Conservation (phyloP, 495 filamentous ascomycete genomes). For the Penicillium daleae region DNA sequence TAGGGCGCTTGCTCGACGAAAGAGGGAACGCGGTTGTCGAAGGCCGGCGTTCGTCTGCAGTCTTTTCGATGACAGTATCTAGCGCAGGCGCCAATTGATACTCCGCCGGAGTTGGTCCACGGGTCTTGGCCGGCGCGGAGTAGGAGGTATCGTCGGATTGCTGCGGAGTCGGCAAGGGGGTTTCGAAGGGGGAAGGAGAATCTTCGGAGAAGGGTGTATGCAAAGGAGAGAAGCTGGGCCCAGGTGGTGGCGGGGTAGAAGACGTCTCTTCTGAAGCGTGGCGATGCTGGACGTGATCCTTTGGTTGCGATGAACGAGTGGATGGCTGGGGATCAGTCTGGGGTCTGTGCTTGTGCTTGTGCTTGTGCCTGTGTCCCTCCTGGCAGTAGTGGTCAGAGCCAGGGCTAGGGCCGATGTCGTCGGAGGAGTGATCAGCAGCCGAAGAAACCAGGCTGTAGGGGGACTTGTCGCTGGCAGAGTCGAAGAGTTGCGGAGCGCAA, state of each 20-base stretch:
- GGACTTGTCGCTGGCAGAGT: constrained; percentile 31
- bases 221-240: constrained; percentile 21
- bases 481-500: constrained; percentile 24
- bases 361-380: constrained; percentile 19
- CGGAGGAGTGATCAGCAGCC: constrained; percentile 17
- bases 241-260: constrained; percentile 22
- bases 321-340: constrained; percentile 13
- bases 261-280: constrained; percentile 10
- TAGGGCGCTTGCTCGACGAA: constrained; percentile 43
- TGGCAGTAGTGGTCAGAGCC: constrained; percentile 8
- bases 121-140: constrained; percentile 20
- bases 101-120: constrained; percentile 21
- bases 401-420: constrained; percentile 15
- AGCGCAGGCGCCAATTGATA: constrained; percentile 38
- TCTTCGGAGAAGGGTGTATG: constrained; percentile 33
- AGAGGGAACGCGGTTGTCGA: constrained; percentile 25
- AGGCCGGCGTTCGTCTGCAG: constrained; percentile 22
- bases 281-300: constrained; percentile 16
- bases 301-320: constrained; percentile 13
- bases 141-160: constrained; percentile 32
- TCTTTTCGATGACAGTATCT: constrained; percentile 37
- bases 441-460: constrained; percentile 32
- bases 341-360: constrained; percentile 11
- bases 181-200: constrained; percentile 23
- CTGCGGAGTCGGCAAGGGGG: constrained; percentile 31